Percentiles rank a stretch among this genome's conserved stretches.
These are phyloP conservation scores for Breynia disticha DNA, from an alignment of 441 rosid species.

Conservation along the genomic window DNA sequence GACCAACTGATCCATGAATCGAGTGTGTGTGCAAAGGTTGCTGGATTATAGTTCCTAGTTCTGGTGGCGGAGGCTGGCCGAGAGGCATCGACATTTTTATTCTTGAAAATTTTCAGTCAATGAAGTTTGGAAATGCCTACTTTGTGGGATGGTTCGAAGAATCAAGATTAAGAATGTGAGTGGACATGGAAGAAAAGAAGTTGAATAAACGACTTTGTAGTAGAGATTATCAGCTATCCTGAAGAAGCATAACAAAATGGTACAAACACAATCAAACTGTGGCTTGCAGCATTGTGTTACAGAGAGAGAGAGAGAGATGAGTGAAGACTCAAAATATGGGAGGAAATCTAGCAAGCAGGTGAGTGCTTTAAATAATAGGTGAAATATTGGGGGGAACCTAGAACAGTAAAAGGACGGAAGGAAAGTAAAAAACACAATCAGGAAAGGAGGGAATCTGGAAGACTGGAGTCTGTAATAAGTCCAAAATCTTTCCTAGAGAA, in stretches of 20 bases:
- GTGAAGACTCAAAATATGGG: neutral
- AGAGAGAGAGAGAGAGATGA: neutral
- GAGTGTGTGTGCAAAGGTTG: constrained; percentile 24
- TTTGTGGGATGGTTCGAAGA: neutral
- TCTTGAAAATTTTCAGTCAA: neutral
- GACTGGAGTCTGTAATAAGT: constrained; percentile 7
- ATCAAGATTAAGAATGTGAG: neutral
- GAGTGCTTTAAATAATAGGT: neutral
- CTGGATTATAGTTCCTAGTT: constrained; percentile 23
- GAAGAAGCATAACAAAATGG: neutral
- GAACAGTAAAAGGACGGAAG: constrained; percentile 12
- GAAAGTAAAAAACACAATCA: constrained; percentile 8
- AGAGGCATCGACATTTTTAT: constrained; percentile 37
- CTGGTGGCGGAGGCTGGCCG: constrained; percentile 41
- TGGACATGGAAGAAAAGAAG: neutral
- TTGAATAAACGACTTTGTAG: neutral
- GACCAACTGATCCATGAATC: constrained; percentile 37
- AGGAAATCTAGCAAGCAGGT: constrained; percentile 1
- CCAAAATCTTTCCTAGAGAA: constrained; percentile 15
- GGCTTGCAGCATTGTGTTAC: neutral
- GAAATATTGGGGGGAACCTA: constrained; percentile 6
- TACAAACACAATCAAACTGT: neutral
- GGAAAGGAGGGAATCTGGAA: constrained; percentile 25
- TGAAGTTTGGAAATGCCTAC: neutral
- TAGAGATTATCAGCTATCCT: neutral